Evolutionary conservation across 2,329 filamentous ascomycete species (phyloP), one percentile per base, ranked within the genome.

Genomic region (Orbilia blumenaviensis): DNA sequence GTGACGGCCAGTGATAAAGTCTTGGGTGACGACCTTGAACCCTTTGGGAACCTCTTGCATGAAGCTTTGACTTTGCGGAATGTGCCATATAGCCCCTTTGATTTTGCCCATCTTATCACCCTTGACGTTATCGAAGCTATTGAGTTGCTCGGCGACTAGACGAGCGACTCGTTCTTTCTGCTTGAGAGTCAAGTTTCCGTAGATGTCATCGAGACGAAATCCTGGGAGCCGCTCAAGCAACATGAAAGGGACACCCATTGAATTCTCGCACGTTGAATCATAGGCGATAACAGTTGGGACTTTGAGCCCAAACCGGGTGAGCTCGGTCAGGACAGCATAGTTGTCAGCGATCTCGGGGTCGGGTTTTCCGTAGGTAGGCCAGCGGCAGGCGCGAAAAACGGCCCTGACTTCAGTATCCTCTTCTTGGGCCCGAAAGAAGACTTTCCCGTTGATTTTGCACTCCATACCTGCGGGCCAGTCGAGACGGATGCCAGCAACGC

Each of bases 191-290:
- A 76, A 38, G 16, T 46, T 69, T 42, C 25, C 64, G 41, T 76
- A 76, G 21, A 69, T 64, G 10, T 76, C 72, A 23, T 76, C 72
- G n/a, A 76, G 72, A 25, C 72, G 72, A 16, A 76, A 44, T 2
- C 72, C 72, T 5, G 72, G 64, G 18, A 76, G 34, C 14, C 72
- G 58, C 6, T 50, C 41, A n/a, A 76, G 48, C n/a, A 76, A 61
- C 72, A 76, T 69, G 72, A 46, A 76, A 7, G 72, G 72, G 14
- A 76, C 72, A 18, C 48, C 23, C 23, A 76, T 25, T 27, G 72
- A 52, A 25, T 76, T 76, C 21, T 50, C 32, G 8, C 58, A 41
- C 10, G 72, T 76, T 18, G 64, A 66, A 34, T 76, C 72, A 29
- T 56, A 76, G 7, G 64, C 72, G 16, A 76, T 38, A n/a, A 76